Conservation (phyloP, 179 eudicot genomes). For the Patellifolia procumbens region DNA sequence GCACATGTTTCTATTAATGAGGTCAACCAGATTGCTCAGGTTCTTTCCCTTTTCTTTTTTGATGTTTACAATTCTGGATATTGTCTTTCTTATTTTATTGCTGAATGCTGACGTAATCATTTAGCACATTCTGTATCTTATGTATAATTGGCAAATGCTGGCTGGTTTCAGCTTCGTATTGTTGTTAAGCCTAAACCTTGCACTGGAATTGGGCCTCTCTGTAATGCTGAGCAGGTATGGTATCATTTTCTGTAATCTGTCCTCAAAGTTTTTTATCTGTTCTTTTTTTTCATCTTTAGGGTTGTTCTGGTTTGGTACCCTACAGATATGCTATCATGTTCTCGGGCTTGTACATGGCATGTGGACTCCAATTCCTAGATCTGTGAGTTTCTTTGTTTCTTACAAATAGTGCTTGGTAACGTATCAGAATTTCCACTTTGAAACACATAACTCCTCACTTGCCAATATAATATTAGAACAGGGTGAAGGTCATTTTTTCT, state of each 20-base stretch:
- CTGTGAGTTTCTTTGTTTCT: conserved; percentile 53
- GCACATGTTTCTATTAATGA: conserved; percentile 78
- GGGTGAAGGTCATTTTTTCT: not conserved
- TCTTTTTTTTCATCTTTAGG: not conserved
- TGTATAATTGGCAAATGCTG: conserved; percentile 15
- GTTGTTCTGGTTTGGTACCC: conserved; percentile 18
- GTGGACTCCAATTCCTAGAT: conserved; percentile 94
- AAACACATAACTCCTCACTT: not conserved
- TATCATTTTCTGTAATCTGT: not conserved
- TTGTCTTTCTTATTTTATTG: conserved; percentile 7
- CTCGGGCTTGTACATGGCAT: conserved; percentile 96
- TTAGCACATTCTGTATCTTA: conserved; percentile 14
- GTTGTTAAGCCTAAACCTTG: conserved; percentile 82
- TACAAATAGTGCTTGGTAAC: conserved; percentile 7
- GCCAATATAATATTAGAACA: not conserved
- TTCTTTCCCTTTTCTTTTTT: conserved; percentile 34
- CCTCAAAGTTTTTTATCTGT: not conserved
- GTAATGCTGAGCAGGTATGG: conserved; percentile 86
- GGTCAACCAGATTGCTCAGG: conserved; percentile 97
- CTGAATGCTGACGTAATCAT: not conserved
- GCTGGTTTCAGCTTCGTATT: conserved; percentile 71
- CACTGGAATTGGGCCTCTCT: conserved; percentile 79
- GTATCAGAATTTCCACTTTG: not conserved
- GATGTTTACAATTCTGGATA: not conserved
- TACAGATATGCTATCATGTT: conserved; percentile 93